Base-by-base conservation (phyloP, 2,329 filamentous ascomycete genomes). In the Huntiella bhutanensis region DNA sequence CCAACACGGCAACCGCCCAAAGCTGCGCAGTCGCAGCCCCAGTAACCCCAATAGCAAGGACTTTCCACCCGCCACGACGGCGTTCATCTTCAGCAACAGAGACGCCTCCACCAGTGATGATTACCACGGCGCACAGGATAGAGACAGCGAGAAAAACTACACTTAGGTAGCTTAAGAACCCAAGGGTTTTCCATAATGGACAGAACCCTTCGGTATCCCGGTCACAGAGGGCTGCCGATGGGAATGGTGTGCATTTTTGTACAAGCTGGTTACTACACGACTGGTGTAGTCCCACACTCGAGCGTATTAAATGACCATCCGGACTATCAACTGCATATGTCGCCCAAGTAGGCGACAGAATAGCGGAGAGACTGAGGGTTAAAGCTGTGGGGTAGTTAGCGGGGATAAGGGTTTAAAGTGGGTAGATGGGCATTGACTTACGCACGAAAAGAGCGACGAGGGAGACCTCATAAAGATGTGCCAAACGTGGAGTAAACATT, bases 161-260 rank as follows among this genome's bases (percentile, higher is more conserved):
- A 5, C 82, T 73, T 55, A 95, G 82, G 45, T 79, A 82, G 65
- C 93, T 85, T 52, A 94, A 63, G 62, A 95, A 96, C 17, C 83
- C 86, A 33, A 85, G 77, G 19, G 77, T 84, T 49, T 82, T 74
- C 88, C 88, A 98, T 71, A 92, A 81, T 55, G 77, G 81, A 67
- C 91, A 96, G 64, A 96, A 95, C 16, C 43, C 46, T 15, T 45
- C 43, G 13, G 17, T 38, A 45, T 75, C 71, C 54, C 69, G 71
- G 47, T 66, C 64, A 61, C 83, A 88, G 58, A 84, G 77, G 48
- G 73, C 67, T 46, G 71, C 64, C 52, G 70, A 67, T 3, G 84
- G 84, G 60, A 86, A 91, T 32, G 66, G 63, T 17, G 58, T 55
- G 49, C 62, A 65, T 17, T 62, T 49, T 32, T 60, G 55, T 41